Evolutionary conservation across 768 basidiomycete species (phyloP).

Genomic region (Scleroderma bovista): DNA sequence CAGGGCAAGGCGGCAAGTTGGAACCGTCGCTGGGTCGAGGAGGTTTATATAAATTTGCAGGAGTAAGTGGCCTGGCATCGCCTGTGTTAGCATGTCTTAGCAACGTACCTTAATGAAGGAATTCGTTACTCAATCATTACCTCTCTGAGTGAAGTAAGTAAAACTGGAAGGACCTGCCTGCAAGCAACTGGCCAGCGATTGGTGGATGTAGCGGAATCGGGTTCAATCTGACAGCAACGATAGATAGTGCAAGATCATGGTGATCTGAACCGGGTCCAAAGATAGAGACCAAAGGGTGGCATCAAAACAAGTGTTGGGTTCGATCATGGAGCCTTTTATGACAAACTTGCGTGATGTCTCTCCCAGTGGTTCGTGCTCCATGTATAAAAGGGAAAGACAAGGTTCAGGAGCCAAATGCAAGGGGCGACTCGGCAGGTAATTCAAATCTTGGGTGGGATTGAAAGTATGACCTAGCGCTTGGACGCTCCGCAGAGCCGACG

Average conservation of each 20-base stretch:
- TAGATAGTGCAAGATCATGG: constrained; percentile 12
- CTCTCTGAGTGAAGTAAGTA: constrained; percentile 26
- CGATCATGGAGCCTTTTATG: constrained; percentile 30
- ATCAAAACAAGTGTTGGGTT: constrained; percentile 16
- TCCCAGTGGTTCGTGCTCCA: constrained; percentile 24
- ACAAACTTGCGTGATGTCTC: constrained; percentile 24
- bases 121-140: constrained; percentile 35
- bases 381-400: constrained; percentile 14
- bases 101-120: constrained; percentile 34
- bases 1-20: constrained; percentile 6
- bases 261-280: constrained; percentile 13
- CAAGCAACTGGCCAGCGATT: constrained; percentile 30
- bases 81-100: constrained; percentile 31
- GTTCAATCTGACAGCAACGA: constrained; percentile 20
- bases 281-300: constrained; percentile 22
- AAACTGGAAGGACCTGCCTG: constrained; percentile 27
- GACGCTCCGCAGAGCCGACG: constrained; percentile 15
- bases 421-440: constrained; percentile 8
- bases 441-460: constrained; percentile 7
- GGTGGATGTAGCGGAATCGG: constrained; percentile 20
- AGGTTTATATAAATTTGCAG: constrained; percentile 29
- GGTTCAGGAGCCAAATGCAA: constrained; percentile 17
- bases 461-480: no score
- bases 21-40: constrained; percentile 7
- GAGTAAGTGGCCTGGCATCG: constrained; percentile 30